Base-by-base conservation (phyloP, 1,284 basidiomycete species). In the Leucoagaricus sp. region DNA sequence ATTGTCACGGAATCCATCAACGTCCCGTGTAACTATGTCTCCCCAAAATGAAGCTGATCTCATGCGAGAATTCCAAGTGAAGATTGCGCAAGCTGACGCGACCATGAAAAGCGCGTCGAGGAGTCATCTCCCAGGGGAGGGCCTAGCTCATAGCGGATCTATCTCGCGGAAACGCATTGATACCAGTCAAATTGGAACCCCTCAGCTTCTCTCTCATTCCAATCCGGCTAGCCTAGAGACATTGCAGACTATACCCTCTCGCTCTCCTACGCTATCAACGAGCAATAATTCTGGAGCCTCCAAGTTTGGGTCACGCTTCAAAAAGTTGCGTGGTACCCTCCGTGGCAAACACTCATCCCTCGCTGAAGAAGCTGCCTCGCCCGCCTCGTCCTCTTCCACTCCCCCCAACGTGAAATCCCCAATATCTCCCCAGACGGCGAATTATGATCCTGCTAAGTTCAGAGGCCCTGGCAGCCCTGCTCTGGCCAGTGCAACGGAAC, bases 171-270 rank as follows among this genome's bases (percentile, higher is more conserved):
- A 82, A 69, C 82, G 82, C 47, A 82, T 93, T 61, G 83, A 80
- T 65, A 79, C 84, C 19, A 82, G 81, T 60, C 84, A 89, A 67
- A 93, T 93, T 58, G 90, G 88, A 3, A 84, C 79, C 26, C 90
- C 90, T 4, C 83, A 76, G 19, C 75, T 92, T 13, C 77, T 93
- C 3, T 89, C 87, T 26, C 82, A 87, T 0, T 86, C 91, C 1
- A 86, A 87, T 3, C 46, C 48, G 12, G 49, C 49, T 21, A 57
- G 44, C 19, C 40, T 55, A n/a, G 54, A 55, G 13, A 83, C 87
- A 17, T 10, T 55, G 4, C 47, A 55, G 34, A 83, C 86, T 2
- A 81, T 92, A 55, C 86, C 89, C 19, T 71, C 89, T 47, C 83
- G 78, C 34, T 75, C 77, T 3, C 77, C 79, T 19, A 71, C 75